Evolutionary conservation across 345 rosid genomes (phyloP).

Genomic region (Citrus australasica): DNA sequence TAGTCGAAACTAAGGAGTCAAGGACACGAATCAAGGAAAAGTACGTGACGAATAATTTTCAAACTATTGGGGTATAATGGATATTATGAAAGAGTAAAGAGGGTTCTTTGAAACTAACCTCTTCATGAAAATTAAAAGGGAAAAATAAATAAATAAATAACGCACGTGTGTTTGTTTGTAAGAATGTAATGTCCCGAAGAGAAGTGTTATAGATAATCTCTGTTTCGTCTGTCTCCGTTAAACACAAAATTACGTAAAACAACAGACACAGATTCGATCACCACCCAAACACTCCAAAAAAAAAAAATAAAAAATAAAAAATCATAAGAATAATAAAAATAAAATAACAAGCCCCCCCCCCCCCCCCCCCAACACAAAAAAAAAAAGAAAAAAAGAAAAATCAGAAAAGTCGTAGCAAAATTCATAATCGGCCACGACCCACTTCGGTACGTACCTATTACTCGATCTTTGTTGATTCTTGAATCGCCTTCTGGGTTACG

Average conservation of each 20-base stretch:
- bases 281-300: not conserved
- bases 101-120: not conserved
- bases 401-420: not conserved
- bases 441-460: not conserved
- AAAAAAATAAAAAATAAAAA: not conserved
- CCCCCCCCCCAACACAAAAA: accelerated
- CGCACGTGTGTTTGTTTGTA: not conserved
- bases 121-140: not conserved
- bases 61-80: not conserved
- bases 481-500: slow-evolving; percentile 8
- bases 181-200: not conserved
- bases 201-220: not conserved
- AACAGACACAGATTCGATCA: not conserved
- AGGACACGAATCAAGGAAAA: not conserved
- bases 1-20: too few relatives aligned
- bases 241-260: not conserved
- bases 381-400: too few relatives aligned
- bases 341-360: not conserved
- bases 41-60: not conserved
- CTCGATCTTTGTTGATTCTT: not conserved
- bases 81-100: not conserved
- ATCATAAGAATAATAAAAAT: not conserved
- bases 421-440: not conserved
- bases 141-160: not conserved
- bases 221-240: not conserved